Conservation (phyloP, 495 filamentous ascomycete species). For the Hyaloscypha variabilis region DNA sequence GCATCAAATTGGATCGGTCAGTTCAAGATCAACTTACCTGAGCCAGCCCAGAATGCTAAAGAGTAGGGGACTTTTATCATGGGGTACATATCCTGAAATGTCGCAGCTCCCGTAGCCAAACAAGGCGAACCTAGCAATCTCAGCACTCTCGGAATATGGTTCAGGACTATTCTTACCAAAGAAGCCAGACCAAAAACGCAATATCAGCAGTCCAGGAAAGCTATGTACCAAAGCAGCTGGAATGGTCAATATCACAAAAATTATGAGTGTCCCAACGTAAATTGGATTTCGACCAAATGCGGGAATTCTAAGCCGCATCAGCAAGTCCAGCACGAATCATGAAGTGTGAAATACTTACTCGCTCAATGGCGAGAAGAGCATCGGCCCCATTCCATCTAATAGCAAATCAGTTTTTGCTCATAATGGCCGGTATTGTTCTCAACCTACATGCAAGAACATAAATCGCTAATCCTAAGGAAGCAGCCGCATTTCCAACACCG, state of each 20-base stretch:
- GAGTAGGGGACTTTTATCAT: constrained; percentile 36
- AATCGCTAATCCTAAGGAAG: constrained; percentile 51
- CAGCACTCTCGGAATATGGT: too few relatives aligned
- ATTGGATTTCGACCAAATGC: constrained; percentile 61
- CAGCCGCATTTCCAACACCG: constrained; percentile 52
- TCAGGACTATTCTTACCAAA: constrained; percentile 68
- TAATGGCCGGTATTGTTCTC: too few relatives aligned
- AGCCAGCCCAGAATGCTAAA: constrained; percentile 56
- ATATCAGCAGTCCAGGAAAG: constrained; percentile 67
- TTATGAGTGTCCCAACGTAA: constrained; percentile 66
- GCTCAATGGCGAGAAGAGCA: constrained; percentile 39
- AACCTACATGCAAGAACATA: constrained; percentile 9
- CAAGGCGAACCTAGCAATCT: too few relatives aligned
- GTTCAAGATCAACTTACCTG: constrained; percentile 15
- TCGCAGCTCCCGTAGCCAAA: constrained; percentile 67
- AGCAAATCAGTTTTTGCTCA: background rate
- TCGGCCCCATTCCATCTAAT: constrained; percentile 47
- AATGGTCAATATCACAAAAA: constrained; percentile 73
- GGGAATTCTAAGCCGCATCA: constrained; percentile 48
- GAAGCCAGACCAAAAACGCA: constrained; percentile 73
- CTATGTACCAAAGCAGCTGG: constrained; percentile 74
- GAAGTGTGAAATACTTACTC: constrained; percentile 35
- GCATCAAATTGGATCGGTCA: too few relatives aligned
- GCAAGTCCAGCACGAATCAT: too few relatives aligned
- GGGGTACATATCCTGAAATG: constrained; percentile 64